Base-by-base conservation (phyloP, 495 filamentous ascomycete genomes). In the Penicillium antarcticum region DNA sequence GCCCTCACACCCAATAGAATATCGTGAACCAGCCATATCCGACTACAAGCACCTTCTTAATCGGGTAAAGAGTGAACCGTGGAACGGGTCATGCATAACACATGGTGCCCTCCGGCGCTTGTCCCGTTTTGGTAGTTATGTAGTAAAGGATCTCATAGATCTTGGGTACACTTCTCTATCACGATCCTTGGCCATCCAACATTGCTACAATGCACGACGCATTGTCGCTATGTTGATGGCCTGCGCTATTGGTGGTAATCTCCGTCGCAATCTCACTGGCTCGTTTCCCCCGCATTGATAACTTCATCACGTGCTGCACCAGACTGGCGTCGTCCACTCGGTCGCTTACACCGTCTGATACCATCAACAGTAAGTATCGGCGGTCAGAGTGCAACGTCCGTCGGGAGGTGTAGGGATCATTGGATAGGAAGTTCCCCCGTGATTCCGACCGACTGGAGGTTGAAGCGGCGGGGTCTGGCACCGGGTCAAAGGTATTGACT, bases 341-440 rank as follows among this genome's bases (percentile, higher is more conserved):
- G 48, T 70, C 65, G 41, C 53, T 67, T 37, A 72, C 62, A 7
- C 69, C 69, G 43, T 72, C 69, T 16, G 69, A 70, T 21, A 53
- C 55, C 24, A 66, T 51, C 14, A 70, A 45, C 10, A 72, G 50
- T 26, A 68, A 26, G 51, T 72, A 72, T 18, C 67, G 69, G 34
- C 60, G 57, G 14, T 61, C 51, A 1, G 51, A 6, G 33, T 56
- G 34, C 18, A 72, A 42, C 10, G 46, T 56, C 17, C 65, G 51
- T 21, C 50, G 56, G 7, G 58, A 62, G 11, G 63, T 62, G 48
- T 61, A 60, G 5, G 69, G 67, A 12, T 72, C 63, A 44, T 67
- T 70, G 49, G 69, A 72, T 17, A 72, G 19, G 39, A 68, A 65
- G 41, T 70, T 50, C 24, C 67, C 69, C 17, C 62, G 51, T 19